Evolutionary conservation across 257 asterid genomes (phyloP), one percentile per base, ranked within the genome.

Genomic region (Penstemon newberryi): DNA sequence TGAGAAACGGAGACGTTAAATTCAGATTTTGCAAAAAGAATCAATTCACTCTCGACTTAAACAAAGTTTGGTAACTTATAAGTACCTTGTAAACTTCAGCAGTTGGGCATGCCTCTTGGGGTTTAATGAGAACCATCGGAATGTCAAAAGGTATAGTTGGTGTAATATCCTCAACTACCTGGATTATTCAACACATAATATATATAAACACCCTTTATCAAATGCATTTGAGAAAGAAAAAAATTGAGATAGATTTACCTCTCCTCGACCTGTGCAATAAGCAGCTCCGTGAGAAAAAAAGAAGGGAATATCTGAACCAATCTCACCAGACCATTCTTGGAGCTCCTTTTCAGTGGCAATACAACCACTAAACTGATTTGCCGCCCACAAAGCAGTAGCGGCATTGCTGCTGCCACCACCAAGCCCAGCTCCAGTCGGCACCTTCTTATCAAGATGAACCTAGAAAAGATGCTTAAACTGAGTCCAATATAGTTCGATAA

Each of bases 361-460:
- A 73, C 87, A 71, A 25, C 96, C 95, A 53, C 90, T 84, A 60
- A 94, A 89, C 81, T 90, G 95, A 83, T 94, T 94, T 64, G 99
- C 99, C 38, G 99, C 99, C 99, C 99, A 94, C 72, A 94, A 82
- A 66, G 99, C 91, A 71, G 99, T 94, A 56, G 99, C 99, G 61
- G 99, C 99, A 84, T 94, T 94, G 72, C 99, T 87, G 81, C 99
- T 94, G 71, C 99, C 99, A 37, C 99, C 99, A 57, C 99, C 99
- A 55, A 94, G 92, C 55, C 99, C 99, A 37, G 99, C 99, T 36
- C 99, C 99, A 3, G 97, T 89, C 2, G 97, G 99, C 69, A 94
- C 99, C 73, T 77, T 89, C 84, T 94, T 94, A 71, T 94, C 96
- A 10, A 94, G 95, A 84, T 94, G 97, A 80, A 94, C 70, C 99